Conservation (phyloP, 768 basidiomycete species). For the Mycena capillaripes region DNA sequence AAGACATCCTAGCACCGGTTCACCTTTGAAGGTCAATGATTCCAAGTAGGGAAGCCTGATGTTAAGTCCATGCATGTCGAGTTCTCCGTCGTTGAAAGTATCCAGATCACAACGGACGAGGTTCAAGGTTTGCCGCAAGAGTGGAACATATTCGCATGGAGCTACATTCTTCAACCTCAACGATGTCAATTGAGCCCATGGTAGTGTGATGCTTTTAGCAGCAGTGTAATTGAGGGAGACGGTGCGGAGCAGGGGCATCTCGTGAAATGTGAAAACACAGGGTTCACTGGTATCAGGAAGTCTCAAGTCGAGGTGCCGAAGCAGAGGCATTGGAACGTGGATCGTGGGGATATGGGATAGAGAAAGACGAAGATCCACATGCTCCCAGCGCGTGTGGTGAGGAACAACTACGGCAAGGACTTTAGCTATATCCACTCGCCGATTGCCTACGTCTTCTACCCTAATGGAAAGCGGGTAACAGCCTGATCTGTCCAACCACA, state of each 20-base stretch:
- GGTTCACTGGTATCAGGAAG: not conserved
- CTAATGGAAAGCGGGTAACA: not conserved
- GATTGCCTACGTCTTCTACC: not conserved
- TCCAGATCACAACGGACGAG: not conserved
- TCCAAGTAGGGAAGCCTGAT: not conserved
- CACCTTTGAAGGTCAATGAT: not conserved
- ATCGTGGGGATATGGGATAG: not conserved
- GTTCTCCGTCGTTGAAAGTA: too few relatives aligned
- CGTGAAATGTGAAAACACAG: not conserved
- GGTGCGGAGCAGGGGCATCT: not conserved
- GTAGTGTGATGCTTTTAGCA: not conserved
- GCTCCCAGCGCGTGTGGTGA: slow-evolving; percentile 1
- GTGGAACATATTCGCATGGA: not conserved
- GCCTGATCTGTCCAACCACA: not conserved
- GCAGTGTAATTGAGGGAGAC: not conserved
- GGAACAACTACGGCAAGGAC: not conserved
- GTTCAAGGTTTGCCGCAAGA: not conserved
- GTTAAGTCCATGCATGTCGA: not conserved
- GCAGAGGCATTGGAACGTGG: not conserved
- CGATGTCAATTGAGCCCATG: slow-evolving; percentile 3
- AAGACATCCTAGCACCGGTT: not conserved
- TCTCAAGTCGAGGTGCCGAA: not conserved
- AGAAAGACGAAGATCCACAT: not conserved
- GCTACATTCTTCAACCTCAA: not conserved
- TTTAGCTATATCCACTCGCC: not conserved